Base-by-base conservation (phyloP, 768 basidiomycete species). In the Rossbeevera mucosa region DNA sequence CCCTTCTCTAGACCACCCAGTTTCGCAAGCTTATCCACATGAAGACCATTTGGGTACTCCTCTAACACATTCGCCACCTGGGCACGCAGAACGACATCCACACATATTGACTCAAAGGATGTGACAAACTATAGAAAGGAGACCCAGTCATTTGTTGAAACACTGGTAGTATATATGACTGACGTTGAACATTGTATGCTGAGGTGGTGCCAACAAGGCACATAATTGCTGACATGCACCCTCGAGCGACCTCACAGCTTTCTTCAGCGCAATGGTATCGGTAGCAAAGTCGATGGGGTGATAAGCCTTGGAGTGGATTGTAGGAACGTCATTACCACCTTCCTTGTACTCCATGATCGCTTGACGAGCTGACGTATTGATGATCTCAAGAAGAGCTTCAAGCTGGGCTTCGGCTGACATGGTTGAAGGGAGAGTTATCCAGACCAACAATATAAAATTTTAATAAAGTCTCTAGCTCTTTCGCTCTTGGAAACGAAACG, bases 191-290 rank as follows among this genome's bases (percentile, higher is more conserved):
- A 64, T 47, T 2, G 64, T 65, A 29, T 65, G 64, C 20, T 65
- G 64, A 25, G 64, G 64, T 5, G 59, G 64, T 1, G 65, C 64
- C 41, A 66, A 22, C 12, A 60, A 59, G 3, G 56, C 63, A 52
- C 58, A 67, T n/a, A 64, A 28, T 36, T 65, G 64, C 44, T 66
- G 61, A 48, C 57, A 66, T 8, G 64, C 61, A 5, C 64, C 55
- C 41, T 66, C 64, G 40, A 65, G 64, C 1, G 63, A 40, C 13
- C 62, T 61, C 2, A 64, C 57, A 7, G 64, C 65, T 24, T 62
- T 66, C 47, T 61, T 66, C 1, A 65, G 48, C 2, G 46, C 55
- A n/a, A n/a, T 50, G 2, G 57, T 59, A 40, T 65, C 60, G 7
- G 14, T 52, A 3, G 55, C 52, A 11, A 54, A 54, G 42, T 65